These are phyloP conservation scores for Exserohilum turcica DNA, from an alignment of 2,329 filamentous ascomycete genomes.

Conservation along the genomic window DNA sequence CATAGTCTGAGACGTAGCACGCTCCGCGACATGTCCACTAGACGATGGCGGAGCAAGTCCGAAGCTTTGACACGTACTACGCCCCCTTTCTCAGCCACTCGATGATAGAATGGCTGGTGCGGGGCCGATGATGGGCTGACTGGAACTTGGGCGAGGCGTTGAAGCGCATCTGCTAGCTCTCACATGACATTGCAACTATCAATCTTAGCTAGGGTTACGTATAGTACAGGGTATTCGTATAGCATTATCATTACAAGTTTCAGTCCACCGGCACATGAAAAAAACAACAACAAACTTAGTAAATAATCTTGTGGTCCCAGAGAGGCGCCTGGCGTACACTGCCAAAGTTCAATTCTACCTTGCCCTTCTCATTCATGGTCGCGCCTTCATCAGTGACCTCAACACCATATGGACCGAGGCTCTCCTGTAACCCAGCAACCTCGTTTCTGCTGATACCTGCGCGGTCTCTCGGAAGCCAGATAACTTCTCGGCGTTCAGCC, in stretches of 20 bases:
- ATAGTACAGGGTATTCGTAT: neutral
- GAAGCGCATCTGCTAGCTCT: neutral
- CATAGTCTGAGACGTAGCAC: constrained; percentile 7
- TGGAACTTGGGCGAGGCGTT: neutral
- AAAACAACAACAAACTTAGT: neutral
- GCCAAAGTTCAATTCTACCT: constrained; percentile 46
- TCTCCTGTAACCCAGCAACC: constrained; percentile 47
- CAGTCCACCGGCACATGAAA: neutral
- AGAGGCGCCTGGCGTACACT: constrained; percentile 9
- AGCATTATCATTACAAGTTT: neutral
- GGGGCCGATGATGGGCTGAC: neutral
- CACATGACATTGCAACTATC: neutral
- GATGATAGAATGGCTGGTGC: neutral
- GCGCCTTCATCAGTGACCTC: constrained; percentile 53
- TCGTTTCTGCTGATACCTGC: constrained; percentile 51
- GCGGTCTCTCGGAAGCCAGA: constrained; percentile 38
- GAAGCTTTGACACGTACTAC: neutral
- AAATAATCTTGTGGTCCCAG: constrained; percentile 6
- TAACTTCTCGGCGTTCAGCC: constrained; percentile 12
- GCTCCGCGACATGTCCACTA: constrained; percentile 4
- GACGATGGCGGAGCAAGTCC: constrained; percentile 2
- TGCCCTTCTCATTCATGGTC: constrained; percentile 52
- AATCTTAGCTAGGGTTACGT: neutral
- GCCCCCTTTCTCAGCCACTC: neutral
- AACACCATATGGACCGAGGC: constrained; percentile 38